Conservation (phyloP, 805 yeast species). For the Sporopachydermia quercuum region DNA sequence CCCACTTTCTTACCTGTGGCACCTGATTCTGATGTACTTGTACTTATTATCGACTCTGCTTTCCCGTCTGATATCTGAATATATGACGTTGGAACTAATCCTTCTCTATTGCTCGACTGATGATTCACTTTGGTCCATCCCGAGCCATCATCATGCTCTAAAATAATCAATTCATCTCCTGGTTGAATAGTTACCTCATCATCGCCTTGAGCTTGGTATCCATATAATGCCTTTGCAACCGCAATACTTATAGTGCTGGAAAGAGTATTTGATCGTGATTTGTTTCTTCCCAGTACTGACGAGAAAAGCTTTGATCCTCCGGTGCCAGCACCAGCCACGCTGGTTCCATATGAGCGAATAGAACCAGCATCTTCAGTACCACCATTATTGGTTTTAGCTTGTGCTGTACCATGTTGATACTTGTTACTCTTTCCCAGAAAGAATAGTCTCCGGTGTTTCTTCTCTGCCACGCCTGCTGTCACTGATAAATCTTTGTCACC, state of each 20-base stretch:
- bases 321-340: not conserved
- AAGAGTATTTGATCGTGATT: not conserved
- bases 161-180: conserved; percentile 46
- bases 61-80: conserved; percentile 19
- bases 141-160: conserved; percentile 68
- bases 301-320: not conserved
- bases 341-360: not conserved
- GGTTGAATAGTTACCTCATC: conserved; percentile 55
- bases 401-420: conserved; percentile 6
- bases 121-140: conserved; percentile 81
- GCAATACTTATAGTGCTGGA: conserved; percentile 4
- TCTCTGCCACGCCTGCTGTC: conserved; percentile 32
- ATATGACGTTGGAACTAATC: conserved; percentile 80
- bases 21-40: conserved; percentile 5
- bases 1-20: conserved; percentile 32
- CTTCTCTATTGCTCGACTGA: conserved; percentile 36
- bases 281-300: not conserved
- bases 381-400: conserved; percentile 1
- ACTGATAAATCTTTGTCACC: conserved; percentile 58
- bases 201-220: conserved; percentile 50
- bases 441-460: conserved; percentile 51
- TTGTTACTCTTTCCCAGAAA: conserved; percentile 14
- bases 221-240: conserved; percentile 42
- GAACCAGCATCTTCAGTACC: not conserved
- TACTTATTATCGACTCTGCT: conserved; percentile 5